Base-by-base conservation (phyloP, 257 asterid species). In the Echium plantagineum region DNA sequence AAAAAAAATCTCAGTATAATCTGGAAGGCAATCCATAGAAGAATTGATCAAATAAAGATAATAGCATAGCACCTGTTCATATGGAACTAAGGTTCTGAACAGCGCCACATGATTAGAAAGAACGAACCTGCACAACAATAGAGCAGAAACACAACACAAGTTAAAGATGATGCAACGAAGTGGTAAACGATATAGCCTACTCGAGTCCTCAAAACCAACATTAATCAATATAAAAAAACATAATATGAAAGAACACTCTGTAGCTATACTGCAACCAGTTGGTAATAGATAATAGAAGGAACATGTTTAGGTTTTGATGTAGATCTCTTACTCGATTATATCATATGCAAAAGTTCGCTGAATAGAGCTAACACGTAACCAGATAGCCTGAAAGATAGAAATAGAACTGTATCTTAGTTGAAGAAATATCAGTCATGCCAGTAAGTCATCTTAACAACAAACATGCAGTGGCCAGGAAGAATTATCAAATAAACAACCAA, bases 281-380 rank as follows among this genome's bases (percentile, higher is more conserved):
- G 5, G 10, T 19, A 9, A 53, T 15, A 42, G 13, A 42, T 1
- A 42, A 42, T 42, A 42, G 49, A 42, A 42, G 49, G 4, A 42
- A 0, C 49, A 13, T 12, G 13, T 42, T 12, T 10, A 10, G 12
- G 17, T 18, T 72, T 21, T 38, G 62, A 74, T 52, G 61, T 55
- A 69, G 70, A 68, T 47, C 68, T 52, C 94, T 85, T 79, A 91
- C 98, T 91, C 98, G 64, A 91, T 90, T 71, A 91, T 71, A 78
- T 91, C 98, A 66, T 87, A 91, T 53, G 94, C 95, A 78, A 91
- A 88, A 63, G 98, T 77, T 75, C 96, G 89, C 60, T 84, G 98
- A 68, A 85, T 68, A 68, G 94, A 82, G 71, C 78, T 77, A 74
- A 58, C 88, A 52, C 77, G 85, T 71, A 91, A 72, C 97, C 97